Conservation (phyloP, 352 stramenopile genomes). For the Stephanocyclus meneghinianus region DNA sequence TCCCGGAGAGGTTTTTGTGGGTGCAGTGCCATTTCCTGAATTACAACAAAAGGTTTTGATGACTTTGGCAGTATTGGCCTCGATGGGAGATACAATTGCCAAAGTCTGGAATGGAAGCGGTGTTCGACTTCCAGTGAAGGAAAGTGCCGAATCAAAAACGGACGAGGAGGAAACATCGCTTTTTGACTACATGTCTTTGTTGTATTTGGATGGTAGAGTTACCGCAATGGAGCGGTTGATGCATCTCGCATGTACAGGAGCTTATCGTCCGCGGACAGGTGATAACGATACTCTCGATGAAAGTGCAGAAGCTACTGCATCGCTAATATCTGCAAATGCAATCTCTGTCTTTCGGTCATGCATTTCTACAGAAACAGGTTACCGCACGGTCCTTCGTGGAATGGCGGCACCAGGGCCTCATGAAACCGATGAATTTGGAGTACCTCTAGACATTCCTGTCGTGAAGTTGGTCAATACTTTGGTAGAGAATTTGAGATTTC, state of each 20-base stretch:
- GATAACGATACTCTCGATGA: neutral
- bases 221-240: slow-evolving; percentile 70
- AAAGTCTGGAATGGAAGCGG: neutral
- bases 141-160: slow-evolving; percentile 1
- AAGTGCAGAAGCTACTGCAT: slow-evolving; percentile 37
- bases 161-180: slow-evolving; percentile 45
- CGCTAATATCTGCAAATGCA: slow-evolving; percentile 38
- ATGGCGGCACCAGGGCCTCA: slow-evolving; percentile 64
- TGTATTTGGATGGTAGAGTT: slow-evolving; percentile 50
- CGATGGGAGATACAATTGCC: slow-evolving; percentile 47
- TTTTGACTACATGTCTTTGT: slow-evolving; percentile 52
- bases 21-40: slow-evolving; percentile 49
- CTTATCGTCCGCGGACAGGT: slow-evolving; percentile 28
- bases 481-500: slow-evolving; percentile 45
- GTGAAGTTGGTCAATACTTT: slow-evolving; percentile 46
- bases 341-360: slow-evolving; percentile 43
- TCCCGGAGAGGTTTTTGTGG: slow-evolving; percentile 47
- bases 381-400: slow-evolving; percentile 68
- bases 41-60: slow-evolving; percentile 72
- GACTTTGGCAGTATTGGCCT: slow-evolving; percentile 48
- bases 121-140: neutral
- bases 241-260: slow-evolving; percentile 71
- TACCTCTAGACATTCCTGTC: slow-evolving; percentile 23
- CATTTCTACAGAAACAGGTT: slow-evolving; percentile 44
- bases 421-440: slow-evolving; percentile 39